Base-by-base conservation (phyloP, 345 rosid genomes). In the Alliaria petiolata region DNA sequence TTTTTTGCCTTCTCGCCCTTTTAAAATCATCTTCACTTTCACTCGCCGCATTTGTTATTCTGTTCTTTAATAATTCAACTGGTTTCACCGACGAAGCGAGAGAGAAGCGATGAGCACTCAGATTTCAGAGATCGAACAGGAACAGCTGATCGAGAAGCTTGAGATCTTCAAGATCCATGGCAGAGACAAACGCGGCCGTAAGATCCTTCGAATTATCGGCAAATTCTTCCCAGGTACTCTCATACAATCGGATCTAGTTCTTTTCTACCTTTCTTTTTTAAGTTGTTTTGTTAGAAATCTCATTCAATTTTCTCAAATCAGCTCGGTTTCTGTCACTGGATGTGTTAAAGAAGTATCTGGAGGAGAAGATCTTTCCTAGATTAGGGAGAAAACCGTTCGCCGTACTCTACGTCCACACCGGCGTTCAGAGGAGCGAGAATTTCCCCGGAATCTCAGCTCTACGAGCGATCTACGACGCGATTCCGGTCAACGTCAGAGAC, bases 131-230 rank as follows among this genome's bases (percentile, higher is more conserved):
- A 53, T 76, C 7, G 83, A 82, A 34, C 87, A 76, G 31, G 75
- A 71, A 2, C 82, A 80, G 2, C 80, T 85, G 44, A 78, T 85
- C n/a, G 78, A 80, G 15, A 87, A 83, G 71, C 86, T 85, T 30
- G 78, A 85, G 16, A 60, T 84, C 64, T 89, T 89, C 78, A 89
- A 81, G 84, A 78, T 87, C 82, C 88, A 87, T 63, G 96, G 96
- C 19, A 78, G 83, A 43, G 96, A 89, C 39, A 87, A 82, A 76
- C 91, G 71, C 5, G 91, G 96, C 75, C 83, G 76, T 53, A 87
- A 83, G 71, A 84, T 89, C 31, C 88, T 89, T 62, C 87, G 85
- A 25, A 65, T 87, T 4, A 55, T 78, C 51, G 96, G 85, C 28
- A 87, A 85, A 58, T 72, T 70, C 70, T 87, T 89, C 20, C 85